Conservation (phyloP, 371 early-diverging fungal species). For the Lichtheimia hyalospora region DNA sequence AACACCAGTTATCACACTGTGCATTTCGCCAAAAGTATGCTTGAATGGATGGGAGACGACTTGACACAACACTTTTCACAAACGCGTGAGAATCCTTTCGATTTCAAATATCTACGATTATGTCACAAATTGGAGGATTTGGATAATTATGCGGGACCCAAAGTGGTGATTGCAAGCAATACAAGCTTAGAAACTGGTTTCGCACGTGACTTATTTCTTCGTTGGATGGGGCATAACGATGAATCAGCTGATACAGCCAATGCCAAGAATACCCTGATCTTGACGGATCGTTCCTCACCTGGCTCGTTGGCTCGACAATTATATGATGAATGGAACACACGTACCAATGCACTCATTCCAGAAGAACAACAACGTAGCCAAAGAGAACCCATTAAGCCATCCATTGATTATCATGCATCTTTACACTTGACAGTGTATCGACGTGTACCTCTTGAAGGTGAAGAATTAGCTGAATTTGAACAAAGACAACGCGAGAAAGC, state of each 20-base stretch:
- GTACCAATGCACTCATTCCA: conserved; percentile 10
- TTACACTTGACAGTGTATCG: conserved; percentile 40
- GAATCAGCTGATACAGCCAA: neutral
- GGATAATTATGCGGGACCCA: conserved; percentile 68
- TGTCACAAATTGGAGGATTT: conserved; percentile 75
- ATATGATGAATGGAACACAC: conserved; percentile 68
- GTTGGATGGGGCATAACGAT: conserved; percentile 53
- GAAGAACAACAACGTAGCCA: conserved; percentile 3
- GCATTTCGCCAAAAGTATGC: conserved; percentile 85
- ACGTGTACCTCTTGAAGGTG: conserved; percentile 86
- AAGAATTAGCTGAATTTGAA: conserved; percentile 73
- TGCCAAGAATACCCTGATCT: conserved; percentile 62
- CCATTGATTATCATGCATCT: conserved; percentile 49
- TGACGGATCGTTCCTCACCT: conserved; percentile 78
- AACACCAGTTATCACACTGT: conserved; percentile 74
- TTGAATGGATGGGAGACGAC: conserved; percentile 96
- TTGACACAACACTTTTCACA: conserved; percentile 70
- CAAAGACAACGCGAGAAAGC: conserved; percentile 60
- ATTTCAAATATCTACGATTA: conserved; percentile 76
- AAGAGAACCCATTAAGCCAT: conserved; percentile 39
- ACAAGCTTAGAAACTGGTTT: conserved; percentile 81
- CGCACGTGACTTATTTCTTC: conserved; percentile 75
- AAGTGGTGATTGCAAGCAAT: conserved; percentile 84
- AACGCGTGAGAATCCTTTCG: conserved; percentile 85
- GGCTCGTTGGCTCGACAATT: conserved; percentile 71